phyloP scores from a whole-genome alignment of 352 stramenopile species.

The Phytophthora podocarpi region DNA sequence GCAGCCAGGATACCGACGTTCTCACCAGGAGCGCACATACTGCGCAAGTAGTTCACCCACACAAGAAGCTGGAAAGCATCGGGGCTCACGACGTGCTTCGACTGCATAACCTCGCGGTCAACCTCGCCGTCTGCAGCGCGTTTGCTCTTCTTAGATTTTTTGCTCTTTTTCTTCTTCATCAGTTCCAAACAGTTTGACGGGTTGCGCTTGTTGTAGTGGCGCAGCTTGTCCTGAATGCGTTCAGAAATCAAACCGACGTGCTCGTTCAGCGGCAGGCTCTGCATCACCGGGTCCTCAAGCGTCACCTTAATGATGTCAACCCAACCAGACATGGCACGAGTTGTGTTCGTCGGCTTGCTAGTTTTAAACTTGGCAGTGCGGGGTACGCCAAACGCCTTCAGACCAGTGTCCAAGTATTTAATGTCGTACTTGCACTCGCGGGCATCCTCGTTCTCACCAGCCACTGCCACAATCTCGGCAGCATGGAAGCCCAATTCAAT shows the following conservation, averaged over 20 bases:
- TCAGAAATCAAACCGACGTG: slow-evolving; percentile 90
- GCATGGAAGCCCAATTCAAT: slow-evolving; percentile 79
- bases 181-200: slow-evolving; percentile 70
- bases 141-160: slow-evolving; percentile 81
- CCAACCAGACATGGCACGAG: slow-evolving; percentile 76
- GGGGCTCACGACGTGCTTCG: slow-evolving; percentile 74
- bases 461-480: slow-evolving; percentile 71
- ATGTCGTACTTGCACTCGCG: slow-evolving; percentile 86
- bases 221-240: slow-evolving; percentile 82
- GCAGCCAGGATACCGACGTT: slow-evolving; percentile 98
- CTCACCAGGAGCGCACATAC: slow-evolving; percentile 97
- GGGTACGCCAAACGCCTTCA: slow-evolving; percentile 81
- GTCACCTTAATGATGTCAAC: slow-evolving; percentile 81
- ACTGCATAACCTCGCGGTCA: slow-evolving; percentile 75
- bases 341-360: slow-evolving; percentile 64
- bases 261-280: slow-evolving; percentile 81
- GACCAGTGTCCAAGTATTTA: slow-evolving; percentile 84
- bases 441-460: slow-evolving; percentile 66
- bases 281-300: slow-evolving; percentile 87
- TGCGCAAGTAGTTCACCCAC: slow-evolving; percentile 98
- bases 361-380: slow-evolving; percentile 82
- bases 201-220: slow-evolving; percentile 81
- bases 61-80: slow-evolving; percentile 94
- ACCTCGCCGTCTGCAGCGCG: slow-evolving; percentile 44
- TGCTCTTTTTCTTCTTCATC: slow-evolving; percentile 64